Conservation (phyloP, 768 basidiomycete species). For the Leccinum incarnatum region DNA sequence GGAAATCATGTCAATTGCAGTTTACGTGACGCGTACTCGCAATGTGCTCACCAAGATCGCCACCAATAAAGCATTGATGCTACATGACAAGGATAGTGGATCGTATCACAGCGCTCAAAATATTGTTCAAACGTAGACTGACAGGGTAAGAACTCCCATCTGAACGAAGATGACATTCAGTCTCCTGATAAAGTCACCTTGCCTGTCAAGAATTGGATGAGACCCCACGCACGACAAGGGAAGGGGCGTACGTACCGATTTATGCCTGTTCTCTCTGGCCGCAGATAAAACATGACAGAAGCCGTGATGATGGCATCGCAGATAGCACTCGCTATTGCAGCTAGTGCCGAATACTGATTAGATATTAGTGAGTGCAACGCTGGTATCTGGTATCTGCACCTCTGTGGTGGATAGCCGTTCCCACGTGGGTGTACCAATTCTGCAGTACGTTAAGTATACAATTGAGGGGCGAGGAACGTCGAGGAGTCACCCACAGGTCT, state of each 20-base stretch:
- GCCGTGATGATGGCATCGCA: constrained; percentile 22
- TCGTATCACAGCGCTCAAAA: background rate
- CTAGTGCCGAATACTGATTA: constrained; percentile 8
- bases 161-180: constrained; percentile 16
- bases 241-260: constrained; percentile 6
- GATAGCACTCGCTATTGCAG: constrained; percentile 14
- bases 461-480: background rate
- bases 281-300: constrained; percentile 16
- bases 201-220: background rate
- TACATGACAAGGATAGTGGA: background rate
- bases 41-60: constrained; percentile 10
- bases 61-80: constrained; percentile 11
- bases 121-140: background rate
- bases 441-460: background rate
- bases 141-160: constrained; percentile 22
- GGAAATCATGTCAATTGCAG: background rate
- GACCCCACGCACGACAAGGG: background rate
- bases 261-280: constrained; percentile 8
- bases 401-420: background rate
- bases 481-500: constrained; percentile 5
- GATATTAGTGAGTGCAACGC: background rate
- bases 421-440: constrained; percentile 10
- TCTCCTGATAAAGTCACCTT: constrained; percentile 11
- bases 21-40: background rate
- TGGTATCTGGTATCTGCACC: background rate